A percentile compares a stretch with the other conserved stretches of the same genome.
Evolutionary conservation across 192 early-diverging fungal genomes (phyloP).

Genomic region (Thamnidium elegans): DNA sequence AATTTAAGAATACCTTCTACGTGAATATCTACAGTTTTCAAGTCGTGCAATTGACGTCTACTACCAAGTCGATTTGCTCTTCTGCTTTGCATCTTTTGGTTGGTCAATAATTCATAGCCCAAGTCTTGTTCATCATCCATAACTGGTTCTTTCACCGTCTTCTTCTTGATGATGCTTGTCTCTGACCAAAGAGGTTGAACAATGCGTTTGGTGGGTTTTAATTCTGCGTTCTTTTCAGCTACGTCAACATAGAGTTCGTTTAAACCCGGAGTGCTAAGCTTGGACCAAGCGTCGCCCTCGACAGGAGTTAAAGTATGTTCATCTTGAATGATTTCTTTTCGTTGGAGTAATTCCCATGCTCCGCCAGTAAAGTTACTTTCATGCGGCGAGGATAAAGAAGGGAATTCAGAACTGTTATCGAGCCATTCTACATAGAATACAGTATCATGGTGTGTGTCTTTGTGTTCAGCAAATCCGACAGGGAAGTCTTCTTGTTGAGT

Average conservation of each 20-base stretch:
- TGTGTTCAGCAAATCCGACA: slow-evolving; percentile 7
- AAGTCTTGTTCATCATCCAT: background rate
- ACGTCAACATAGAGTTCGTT: slow-evolving; percentile 6
- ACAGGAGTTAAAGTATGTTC: slow-evolving; percentile 5
- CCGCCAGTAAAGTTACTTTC: background rate
- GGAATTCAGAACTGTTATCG: slow-evolving; percentile 10
- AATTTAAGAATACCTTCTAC: slow-evolving; percentile 2
- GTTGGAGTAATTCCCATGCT: slow-evolving; percentile 4
- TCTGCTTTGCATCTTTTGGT: background rate
- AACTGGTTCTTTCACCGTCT: background rate
- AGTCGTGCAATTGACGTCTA: slow-evolving; percentile 1
- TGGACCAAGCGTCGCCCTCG: slow-evolving; percentile 7
- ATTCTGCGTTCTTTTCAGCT: slow-evolving; percentile 1
- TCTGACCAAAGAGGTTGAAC: slow-evolving; percentile 9
- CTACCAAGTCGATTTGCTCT: background rate
- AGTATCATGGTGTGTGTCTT: background rate
- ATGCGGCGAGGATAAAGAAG: background rate
- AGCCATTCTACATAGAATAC: slow-evolving; percentile 15
- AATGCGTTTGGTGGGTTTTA: background rate
- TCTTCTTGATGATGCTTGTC: background rate
- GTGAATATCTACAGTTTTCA: slow-evolving; percentile 1
- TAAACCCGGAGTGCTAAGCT: background rate
- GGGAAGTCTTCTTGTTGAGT: slow-evolving; percentile 5
- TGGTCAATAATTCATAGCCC: background rate
- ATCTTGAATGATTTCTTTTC: slow-evolving; percentile 7